Base-by-base conservation (phyloP, 2,329 filamentous ascomycete genomes). In the Stylonectria norvegica region DNA sequence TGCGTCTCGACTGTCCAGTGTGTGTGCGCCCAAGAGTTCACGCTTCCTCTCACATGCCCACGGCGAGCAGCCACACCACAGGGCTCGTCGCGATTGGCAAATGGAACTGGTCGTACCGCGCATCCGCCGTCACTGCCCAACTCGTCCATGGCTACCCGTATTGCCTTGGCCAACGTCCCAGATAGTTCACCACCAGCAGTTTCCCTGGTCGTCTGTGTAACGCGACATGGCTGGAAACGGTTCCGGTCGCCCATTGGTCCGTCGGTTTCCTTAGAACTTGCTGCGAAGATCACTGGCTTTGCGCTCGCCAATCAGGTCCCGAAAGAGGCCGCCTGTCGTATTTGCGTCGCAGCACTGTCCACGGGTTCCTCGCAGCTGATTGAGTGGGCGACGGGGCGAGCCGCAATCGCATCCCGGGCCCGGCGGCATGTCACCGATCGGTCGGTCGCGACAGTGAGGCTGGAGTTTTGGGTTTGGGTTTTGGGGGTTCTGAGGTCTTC, bases 361-460 rank as follows among this genome's bases (percentile, higher is more conserved):
- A 58, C 45, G 46, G 41, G 53, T 56, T 59, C 56, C 42, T 57
- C 49, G 45, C 47, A 37, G 39, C n/a, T n/a, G 20, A 36, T 18
- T 9, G 6, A 14, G 15, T 7, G 6, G 27, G 7, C 33, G 14
- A 19, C 23, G 25, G 36, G 31, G 44, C 43, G 34, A 39, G 47
- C 38, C 30, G 41, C 42, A 35, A 41, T 19, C 35, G 27, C 14
- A 28, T 16, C 35, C 22, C 15, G 34, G 20, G 23, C 6, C 20
- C n/a, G n/a, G n/a, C n/a, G n/a, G n/a, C n/a, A n/a, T n/a, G n/a
- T n/a, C n/a, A n/a, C n/a, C n/a, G n/a, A n/a, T n/a, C n/a, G n/a
- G n/a, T n/a, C n/a, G n/a, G n/a, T n/a, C n/a, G n/a, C n/a, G n/a
- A n/a, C n/a, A n/a, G n/a, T n/a, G n/a, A n/a, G n/a, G n/a, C n/a